Evolutionary conservation across 192 early-diverging fungal genomes (phyloP).

Genomic region (Chytriomyces confervae): DNA sequence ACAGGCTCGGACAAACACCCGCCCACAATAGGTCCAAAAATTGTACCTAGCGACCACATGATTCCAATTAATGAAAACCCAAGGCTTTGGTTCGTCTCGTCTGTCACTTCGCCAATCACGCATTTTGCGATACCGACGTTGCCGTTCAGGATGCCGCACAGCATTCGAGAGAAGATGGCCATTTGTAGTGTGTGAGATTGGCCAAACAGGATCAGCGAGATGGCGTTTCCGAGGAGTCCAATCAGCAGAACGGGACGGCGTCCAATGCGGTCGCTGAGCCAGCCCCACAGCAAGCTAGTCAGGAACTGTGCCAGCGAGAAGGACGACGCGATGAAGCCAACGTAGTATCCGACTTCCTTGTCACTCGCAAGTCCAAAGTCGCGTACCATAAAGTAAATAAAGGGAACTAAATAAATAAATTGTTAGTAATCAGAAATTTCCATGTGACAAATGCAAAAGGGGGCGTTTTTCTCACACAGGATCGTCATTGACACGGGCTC

Average conservation of each 20-base stretch:
- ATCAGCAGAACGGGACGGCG: slow-evolving; percentile 79
- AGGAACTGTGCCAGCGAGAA: slow-evolving; percentile 77
- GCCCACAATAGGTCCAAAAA: slow-evolving; percentile 74
- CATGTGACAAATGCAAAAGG: not conserved
- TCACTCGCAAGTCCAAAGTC: slow-evolving; percentile 67
- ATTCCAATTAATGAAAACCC: slow-evolving; percentile 80
- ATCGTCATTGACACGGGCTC: slow-evolving; percentile 30
- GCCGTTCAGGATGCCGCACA: slow-evolving; percentile 78
- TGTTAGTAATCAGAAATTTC: not conserved
- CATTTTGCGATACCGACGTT: slow-evolving; percentile 79
- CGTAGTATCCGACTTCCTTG: slow-evolving; percentile 83
- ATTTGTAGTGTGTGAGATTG: slow-evolving; percentile 44
- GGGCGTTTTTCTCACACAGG: slow-evolving; percentile 8
- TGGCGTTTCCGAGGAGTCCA: slow-evolving; percentile 77
- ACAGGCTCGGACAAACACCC: slow-evolving; percentile 82
- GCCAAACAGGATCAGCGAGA: slow-evolving; percentile 77
- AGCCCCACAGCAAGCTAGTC: slow-evolving; percentile 47
- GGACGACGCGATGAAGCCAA: slow-evolving; percentile 72
- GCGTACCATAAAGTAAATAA: slow-evolving; percentile 82
- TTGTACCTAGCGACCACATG: slow-evolving; percentile 38
- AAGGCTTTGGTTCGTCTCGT: slow-evolving; percentile 75
- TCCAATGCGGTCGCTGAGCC: slow-evolving; percentile 79
- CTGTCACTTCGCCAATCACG: slow-evolving; percentile 84
- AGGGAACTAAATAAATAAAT: slow-evolving; percentile 66
- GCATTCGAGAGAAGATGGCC: slow-evolving; percentile 50